Evolutionary conservation across 2,329 filamentous ascomycete species (phyloP).

Genomic region (Claviceps humidiphila): DNA sequence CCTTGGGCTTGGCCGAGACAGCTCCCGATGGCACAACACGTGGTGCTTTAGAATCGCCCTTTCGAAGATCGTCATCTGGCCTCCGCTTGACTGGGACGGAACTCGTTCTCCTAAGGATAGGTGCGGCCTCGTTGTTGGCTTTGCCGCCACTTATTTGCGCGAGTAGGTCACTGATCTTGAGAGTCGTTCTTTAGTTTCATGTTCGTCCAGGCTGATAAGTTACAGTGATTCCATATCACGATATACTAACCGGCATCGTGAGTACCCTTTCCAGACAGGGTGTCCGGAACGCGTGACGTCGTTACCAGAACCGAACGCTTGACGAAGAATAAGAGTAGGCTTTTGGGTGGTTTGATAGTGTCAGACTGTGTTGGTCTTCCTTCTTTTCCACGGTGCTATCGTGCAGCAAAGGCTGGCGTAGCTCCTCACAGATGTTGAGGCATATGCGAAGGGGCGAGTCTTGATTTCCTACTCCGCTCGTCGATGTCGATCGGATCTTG

Average conservation of each 20-base stretch:
- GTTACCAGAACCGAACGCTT: neutral
- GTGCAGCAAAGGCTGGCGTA: conserved; percentile 1
- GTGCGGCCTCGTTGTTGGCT: conserved; percentile 22
- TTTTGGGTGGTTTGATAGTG: neutral
- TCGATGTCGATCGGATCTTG: neutral
- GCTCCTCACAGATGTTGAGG: neutral
- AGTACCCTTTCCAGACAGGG: neutral
- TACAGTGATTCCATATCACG: too few relatives aligned
- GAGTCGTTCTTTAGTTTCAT: neutral
- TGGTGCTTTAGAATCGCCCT: conserved; percentile 28
- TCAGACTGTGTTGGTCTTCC: neutral
- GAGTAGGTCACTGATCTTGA: conserved; percentile 22
- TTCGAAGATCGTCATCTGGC: conserved; percentile 36
- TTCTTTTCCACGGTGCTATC: neutral
- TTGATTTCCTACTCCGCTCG: neutral
- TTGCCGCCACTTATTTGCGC: conserved; percentile 48
- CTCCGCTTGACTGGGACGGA: conserved; percentile 38
- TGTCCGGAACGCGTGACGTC: neutral
- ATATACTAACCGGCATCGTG: conserved; percentile 20
- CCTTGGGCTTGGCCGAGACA: neutral
- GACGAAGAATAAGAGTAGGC: neutral
- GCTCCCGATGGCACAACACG: conserved; percentile 11
- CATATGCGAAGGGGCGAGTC: neutral
- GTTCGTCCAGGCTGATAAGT: neutral
- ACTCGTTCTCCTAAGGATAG: conserved; percentile 15